Conservation (phyloP, 305 asterid species). For the Fraxinus latifolia region DNA sequence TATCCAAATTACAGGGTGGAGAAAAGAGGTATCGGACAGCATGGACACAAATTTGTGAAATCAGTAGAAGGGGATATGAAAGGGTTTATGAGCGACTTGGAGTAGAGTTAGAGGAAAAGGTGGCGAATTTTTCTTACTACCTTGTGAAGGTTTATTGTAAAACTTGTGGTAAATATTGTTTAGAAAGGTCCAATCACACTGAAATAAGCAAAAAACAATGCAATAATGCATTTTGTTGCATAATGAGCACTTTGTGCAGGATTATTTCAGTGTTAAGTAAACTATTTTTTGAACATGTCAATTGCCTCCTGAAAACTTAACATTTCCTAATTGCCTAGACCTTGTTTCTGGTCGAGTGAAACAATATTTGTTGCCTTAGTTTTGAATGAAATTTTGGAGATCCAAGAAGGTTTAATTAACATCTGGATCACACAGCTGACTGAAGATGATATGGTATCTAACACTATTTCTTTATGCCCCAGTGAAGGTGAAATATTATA, state of each 20-base stretch:
- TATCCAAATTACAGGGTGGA: conserved; percentile 55
- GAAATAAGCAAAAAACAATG: neutral
- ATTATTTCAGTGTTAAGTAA: neutral
- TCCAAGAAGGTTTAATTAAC: neutral
- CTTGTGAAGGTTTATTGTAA: conserved; percentile 14
- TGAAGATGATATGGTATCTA: conserved; percentile 14
- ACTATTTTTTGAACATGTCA: neutral
- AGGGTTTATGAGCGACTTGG: conserved; percentile 73
- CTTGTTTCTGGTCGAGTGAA: neutral
- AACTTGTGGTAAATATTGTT: neutral
- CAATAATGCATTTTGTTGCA: neutral
- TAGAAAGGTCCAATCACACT: neutral
- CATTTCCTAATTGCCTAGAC: neutral
- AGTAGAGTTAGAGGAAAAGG: conserved; percentile 82
- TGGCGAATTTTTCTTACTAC: conserved; percentile 23
- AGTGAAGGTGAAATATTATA: neutral
- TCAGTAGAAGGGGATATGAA: conserved; percentile 69
- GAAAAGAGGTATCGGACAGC: conserved; percentile 70
- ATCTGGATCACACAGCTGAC: conserved; percentile 9
- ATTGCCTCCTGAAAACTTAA: neutral
- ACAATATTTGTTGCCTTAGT: neutral
- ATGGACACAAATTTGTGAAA: conserved; percentile 82
- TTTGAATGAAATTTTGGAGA: neutral
- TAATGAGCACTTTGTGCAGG: conserved; percentile 2
- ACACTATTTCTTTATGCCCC: neutral